Evolutionary conservation across 495 filamentous ascomycete genomes (phyloP).

Genomic region (Usnea hakonensis): DNA sequence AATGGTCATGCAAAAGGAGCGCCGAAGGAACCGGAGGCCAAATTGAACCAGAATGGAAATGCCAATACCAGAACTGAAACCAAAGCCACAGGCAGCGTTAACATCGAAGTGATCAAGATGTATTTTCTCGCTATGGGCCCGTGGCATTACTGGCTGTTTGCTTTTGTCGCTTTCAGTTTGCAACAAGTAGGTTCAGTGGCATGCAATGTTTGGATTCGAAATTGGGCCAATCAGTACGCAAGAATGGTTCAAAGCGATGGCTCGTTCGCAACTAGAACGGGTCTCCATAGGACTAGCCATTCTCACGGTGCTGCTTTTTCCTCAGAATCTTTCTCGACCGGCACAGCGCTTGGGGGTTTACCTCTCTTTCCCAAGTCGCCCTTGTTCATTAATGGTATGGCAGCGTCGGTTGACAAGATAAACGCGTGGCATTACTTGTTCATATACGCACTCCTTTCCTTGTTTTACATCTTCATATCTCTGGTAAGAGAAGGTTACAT

Average conservation of each 20-base stretch:
- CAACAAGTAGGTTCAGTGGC: constrained; percentile 80
- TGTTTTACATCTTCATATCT: constrained; percentile 65
- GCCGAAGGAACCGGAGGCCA: constrained; percentile 23
- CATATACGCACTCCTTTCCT: constrained; percentile 72
- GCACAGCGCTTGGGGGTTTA: constrained; percentile 33
- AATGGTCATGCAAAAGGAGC: constrained; percentile 35
- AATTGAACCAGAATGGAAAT: constrained; percentile 34
- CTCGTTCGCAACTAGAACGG: neutral
- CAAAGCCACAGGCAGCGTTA: constrained; percentile 77
- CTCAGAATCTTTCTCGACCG: constrained; percentile 31
- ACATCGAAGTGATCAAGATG: constrained; percentile 72
- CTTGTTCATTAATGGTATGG: constrained; percentile 14
- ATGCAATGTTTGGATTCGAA: constrained; percentile 86
- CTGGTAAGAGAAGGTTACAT: constrained; percentile 73
- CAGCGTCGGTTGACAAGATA: constrained; percentile 45
- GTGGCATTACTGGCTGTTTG: constrained; percentile 87
- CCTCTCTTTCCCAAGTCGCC: constrained; percentile 22
- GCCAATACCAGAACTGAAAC: constrained; percentile 53
- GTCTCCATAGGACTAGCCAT: neutral
- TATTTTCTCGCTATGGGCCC: constrained; percentile 85
- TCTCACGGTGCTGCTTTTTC: constrained; percentile 15
- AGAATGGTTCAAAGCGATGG: constrained; percentile 13
- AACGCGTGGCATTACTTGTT: constrained; percentile 76
- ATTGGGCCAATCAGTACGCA: constrained; percentile 70
- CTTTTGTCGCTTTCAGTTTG: constrained; percentile 61